phyloP scores from a whole-genome alignment of 2,329 filamentous ascomycete genomes.

The Seiridium unicorne region DNA sequence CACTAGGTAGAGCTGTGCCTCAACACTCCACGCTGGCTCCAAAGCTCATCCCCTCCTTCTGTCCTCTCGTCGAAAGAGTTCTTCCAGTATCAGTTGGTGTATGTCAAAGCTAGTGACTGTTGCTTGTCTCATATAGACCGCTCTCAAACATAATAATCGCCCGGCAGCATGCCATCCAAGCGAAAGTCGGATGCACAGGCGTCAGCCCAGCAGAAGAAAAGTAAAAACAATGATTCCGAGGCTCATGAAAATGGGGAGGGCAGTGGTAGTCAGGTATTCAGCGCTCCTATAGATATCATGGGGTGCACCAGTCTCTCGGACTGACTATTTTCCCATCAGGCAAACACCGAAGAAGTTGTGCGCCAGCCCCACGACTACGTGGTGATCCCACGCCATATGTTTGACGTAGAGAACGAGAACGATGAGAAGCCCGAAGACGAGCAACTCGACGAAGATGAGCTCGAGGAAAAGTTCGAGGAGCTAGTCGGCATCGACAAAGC shows the following conservation, averaged over 20 bases:
- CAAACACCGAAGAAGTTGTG: slow-evolving; percentile 8
- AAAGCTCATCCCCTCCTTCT: no score
- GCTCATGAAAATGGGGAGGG: neutral
- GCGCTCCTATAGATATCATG: neutral
- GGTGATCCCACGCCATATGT: slow-evolving; percentile 18
- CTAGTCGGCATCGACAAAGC: slow-evolving; percentile 11
- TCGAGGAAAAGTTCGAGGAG: slow-evolving; percentile 14
- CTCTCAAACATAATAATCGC: no score
- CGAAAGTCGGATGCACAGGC: neutral
- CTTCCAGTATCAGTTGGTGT: no score
- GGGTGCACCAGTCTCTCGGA: neutral
- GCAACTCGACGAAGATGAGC: slow-evolving; percentile 16
- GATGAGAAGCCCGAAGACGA: slow-evolving; percentile 16
- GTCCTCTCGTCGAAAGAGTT: no score
- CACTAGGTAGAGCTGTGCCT: no score
- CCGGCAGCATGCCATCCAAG: neutral
- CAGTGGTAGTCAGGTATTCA: neutral
- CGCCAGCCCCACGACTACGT: slow-evolving; percentile 16
- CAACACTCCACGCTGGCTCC: no score
- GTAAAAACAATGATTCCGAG: neutral
- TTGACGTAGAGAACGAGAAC: slow-evolving; percentile 20
- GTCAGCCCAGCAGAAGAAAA: neutral
- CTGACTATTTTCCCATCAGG: neutral
- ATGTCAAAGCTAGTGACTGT: no score
- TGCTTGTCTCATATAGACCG: no score